Percentiles rank a stretch among this genome's conserved stretches.
Conservation (phyloP, 768 basidiomycete genomes). For the Lanmaoa pseudosensibilis region DNA sequence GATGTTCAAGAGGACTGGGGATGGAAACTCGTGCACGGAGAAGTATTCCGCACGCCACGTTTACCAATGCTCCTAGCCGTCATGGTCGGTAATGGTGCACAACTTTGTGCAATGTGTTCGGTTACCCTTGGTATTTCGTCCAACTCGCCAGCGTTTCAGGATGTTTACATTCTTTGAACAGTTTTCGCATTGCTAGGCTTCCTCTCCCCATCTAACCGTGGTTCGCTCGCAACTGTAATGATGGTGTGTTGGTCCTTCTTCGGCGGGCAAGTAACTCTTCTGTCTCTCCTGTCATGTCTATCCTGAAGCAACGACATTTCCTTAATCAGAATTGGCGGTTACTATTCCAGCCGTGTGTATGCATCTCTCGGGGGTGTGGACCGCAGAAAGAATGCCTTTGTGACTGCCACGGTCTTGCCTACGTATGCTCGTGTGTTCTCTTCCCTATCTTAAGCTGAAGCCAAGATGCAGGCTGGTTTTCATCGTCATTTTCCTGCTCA, state of each 20-base stretch:
- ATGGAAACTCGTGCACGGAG: constrained; percentile 97
- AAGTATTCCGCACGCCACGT: constrained; percentile 86
- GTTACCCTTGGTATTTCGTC: constrained; percentile 72
- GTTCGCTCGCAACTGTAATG: constrained; percentile 75
- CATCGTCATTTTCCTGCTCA: constrained; percentile 81
- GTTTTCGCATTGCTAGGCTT: constrained; percentile 93
- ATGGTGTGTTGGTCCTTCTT: constrained; percentile 88
- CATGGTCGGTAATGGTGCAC: constrained; percentile 75
- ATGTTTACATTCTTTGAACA: constrained; percentile 31
- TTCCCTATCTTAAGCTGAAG: constrained; percentile 7
- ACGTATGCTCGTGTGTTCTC: constrained; percentile 50
- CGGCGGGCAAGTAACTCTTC: constrained; percentile 55
- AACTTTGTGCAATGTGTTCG: constrained; percentile 72
- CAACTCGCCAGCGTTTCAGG: not conserved
- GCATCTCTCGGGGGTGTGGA: constrained; percentile 70
- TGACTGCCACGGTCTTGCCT: constrained; percentile 87
- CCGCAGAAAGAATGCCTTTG: constrained; percentile 76
- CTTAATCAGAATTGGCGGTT: constrained; percentile 72
- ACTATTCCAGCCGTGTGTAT: constrained; percentile 82
- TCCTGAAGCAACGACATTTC: not conserved
- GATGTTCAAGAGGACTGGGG: constrained; percentile 98
- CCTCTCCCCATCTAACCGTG: constrained; percentile 93
- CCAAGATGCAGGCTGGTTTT: constrained; percentile 66
- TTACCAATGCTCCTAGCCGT: constrained; percentile 78
- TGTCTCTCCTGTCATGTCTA: not conserved